Evolutionary conservation across 805 yeast genomes (phyloP), one percentile per base, ranked within the genome.

Genomic region (Wickerhamomyces mucosus): DNA sequence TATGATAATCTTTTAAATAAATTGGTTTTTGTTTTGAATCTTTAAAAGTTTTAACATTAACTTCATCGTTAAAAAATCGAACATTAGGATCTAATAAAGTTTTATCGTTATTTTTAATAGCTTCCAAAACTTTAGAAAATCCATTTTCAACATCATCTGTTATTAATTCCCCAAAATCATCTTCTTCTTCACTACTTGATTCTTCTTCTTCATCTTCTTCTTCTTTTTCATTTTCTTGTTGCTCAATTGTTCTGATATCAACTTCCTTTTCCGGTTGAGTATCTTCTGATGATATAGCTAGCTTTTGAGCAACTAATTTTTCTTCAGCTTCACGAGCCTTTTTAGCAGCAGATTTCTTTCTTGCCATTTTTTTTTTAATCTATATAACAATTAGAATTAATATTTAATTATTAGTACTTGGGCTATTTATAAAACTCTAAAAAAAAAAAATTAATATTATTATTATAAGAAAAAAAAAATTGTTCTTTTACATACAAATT

Each of bases 1-100:
- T 69, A 51, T 92, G 96, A 50, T 88, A 92, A 54, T 92, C 98
- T 45, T 88, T 86, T 55, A 92, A 69, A 53, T 78, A 84, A 35
- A 92, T 64, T 8, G 97, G 96, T 50, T 82, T 83, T 10, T 69
- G 65, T 38, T 53, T 37, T 3, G 39, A 39, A 1, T 35, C 49
- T n/a, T 42, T 57, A 23, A 38, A 14, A 5, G 34, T 21, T 4
- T 42, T 56, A 15, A 63, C 64, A 4, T 56, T 60, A 15, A 32
- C 42, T 19, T 36, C 28, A 15, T 78, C 81, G 4, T 77, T 78
- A 55, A 82, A 89, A 49, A 92, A 92, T 47, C 66, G 72, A 9
- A 69, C 75, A 13, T 69, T 59, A n/a, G 77, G 75, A 50, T 89
- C 78, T 39, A 78, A 65, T 25, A 89, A 63, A 14, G 61, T 49